Base-by-base conservation (phyloP, 371 early-diverging fungal genomes). In the Actinomucor elegans region DNA sequence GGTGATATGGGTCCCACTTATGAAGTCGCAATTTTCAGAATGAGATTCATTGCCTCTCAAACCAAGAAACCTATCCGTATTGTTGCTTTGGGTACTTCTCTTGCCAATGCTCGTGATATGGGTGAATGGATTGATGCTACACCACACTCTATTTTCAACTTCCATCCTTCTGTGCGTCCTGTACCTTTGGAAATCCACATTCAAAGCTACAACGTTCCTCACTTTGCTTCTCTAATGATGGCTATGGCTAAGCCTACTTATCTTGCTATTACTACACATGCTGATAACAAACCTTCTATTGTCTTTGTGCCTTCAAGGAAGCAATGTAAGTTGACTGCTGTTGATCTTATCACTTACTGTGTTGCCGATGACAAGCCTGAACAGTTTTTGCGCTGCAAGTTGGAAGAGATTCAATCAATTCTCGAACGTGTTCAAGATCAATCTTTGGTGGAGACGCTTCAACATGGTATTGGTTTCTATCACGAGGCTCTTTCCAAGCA, bases 61-160 rank as follows among this genome's bases (percentile, higher is more conserved):
- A 84, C 88, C 4, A 88, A 92, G 52, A 73, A 76, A 15, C 67
- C 81, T 28, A 89, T 96, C 48, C 90, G 99, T n/a, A 85, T 97
- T 43, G 89, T 99, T 12, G 94, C 89, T 7, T 71, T 97, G 59
- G 85, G 92, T 42, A 88, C 93, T 1, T 89, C 94, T 0, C 64
- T 99, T 37, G 94, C 96, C 14, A 97, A 99, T 67, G 98, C 97
- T 24, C 81, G 89, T 26, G 99, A 99, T 69, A 66, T 99, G 42
- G 97, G 93, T 6, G 93, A 92, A 59, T 99, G 99, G 99, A 87
- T 99, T 44, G 97, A 96, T 26, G 91, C 91, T 0, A 79, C 87
- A 0, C 65, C 79, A 5, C 77, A 84, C 10, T 77, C 85, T 7
- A 87, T 91, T 5, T 96, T 90, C 73, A 99, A 94, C 66, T 99